Base-by-base conservation (phyloP, 805 yeast genomes). In the Myxozyma neotropica region DNA sequence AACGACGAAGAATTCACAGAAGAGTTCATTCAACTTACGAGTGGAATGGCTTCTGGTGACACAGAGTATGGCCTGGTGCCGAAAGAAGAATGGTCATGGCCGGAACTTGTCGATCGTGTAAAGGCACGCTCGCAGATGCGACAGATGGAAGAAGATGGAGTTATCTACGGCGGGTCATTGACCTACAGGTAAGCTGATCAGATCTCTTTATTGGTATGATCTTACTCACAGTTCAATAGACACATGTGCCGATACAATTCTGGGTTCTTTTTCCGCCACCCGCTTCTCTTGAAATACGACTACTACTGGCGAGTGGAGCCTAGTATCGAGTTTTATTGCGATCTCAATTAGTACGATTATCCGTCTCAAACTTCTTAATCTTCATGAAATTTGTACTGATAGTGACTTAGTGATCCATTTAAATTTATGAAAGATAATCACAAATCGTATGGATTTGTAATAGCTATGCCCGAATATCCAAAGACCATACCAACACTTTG, bases 231-330 rank as follows among this genome's bases (percentile, higher is more conserved):
- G 6, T 77, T 76, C 63, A n/a, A 17, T 39, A 84, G 96, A 77
- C 95, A 90, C 74, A 90, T 90, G 97, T 90, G 97, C 73, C 81
- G 97, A 71, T 91, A 80, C 71, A 95, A 89, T 74, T 86, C 94
- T 15, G 97, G 97, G 0, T 88, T 90, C 75, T 91, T 91, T 75
- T 90, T 82, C 79, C 82, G 86, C 74, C 94, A 89, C 71, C 86
- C 86, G 44, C 71, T 87, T 59, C 72, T 91, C 80, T 78, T 78
- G 56, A 86, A 88, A n/a, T 90, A 84, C 73, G 90, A 88, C 62
- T 91, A 86, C 80, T 91, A 91, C 79, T 91, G 97, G 97, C 84
- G 97, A 76, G 96, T 91, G 56, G 97, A 91, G 74, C 96, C 97
- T 19, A 88, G 84, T 71, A 81, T 88, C 72, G 82, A 82, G 73